Percentiles rank a stretch among this genome's conserved stretches.
Conservation (phyloP, 352 stramenopile genomes). For the Phytophthora colocasiae region DNA sequence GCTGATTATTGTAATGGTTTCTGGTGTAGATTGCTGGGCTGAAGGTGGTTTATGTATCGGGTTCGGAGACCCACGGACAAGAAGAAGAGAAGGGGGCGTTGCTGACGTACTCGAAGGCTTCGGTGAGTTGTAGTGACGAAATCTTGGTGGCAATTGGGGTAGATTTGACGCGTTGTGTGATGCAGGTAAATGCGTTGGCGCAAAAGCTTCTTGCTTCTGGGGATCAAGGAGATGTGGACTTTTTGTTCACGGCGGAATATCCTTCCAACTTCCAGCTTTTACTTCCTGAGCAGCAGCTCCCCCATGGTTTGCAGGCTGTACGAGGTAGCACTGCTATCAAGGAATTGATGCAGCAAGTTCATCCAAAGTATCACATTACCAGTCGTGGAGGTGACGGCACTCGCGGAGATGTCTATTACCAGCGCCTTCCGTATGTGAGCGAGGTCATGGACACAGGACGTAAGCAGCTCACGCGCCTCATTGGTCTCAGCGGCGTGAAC, state of each 20-base stretch:
- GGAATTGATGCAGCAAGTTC: constrained; percentile 48
- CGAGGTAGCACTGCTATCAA: constrained; percentile 37
- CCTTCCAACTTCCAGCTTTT: constrained; percentile 59
- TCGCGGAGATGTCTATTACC: constrained; percentile 68
- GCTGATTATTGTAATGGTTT: constrained; percentile 3
- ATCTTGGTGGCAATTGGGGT: background rate
- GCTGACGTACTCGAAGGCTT: constrained; percentile 41
- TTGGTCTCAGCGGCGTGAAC: constrained; percentile 69
- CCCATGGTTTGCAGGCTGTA: constrained; percentile 49
- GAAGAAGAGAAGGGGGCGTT: constrained; percentile 39
- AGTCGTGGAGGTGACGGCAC: constrained; percentile 49
- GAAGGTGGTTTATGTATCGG: constrained; percentile 51
- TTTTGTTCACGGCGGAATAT: constrained; percentile 71
- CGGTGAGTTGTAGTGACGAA: constrained; percentile 15
- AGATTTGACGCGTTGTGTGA: background rate
- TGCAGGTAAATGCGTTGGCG: constrained; percentile 28
- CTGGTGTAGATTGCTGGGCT: constrained; percentile 45
- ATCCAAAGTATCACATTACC: constrained; percentile 83
- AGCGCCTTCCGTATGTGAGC: constrained; percentile 82
- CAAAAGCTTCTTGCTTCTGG: constrained; percentile 26
- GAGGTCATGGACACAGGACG: constrained; percentile 45
- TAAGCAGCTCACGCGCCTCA: constrained; percentile 77
- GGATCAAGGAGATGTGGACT: constrained; percentile 55
- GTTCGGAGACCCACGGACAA: constrained; percentile 28
- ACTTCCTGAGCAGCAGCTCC: constrained; percentile 65